Evolutionary conservation across 1,139 yeast genomes (phyloP).

Genomic region (Ogataea hybrid): DNA sequence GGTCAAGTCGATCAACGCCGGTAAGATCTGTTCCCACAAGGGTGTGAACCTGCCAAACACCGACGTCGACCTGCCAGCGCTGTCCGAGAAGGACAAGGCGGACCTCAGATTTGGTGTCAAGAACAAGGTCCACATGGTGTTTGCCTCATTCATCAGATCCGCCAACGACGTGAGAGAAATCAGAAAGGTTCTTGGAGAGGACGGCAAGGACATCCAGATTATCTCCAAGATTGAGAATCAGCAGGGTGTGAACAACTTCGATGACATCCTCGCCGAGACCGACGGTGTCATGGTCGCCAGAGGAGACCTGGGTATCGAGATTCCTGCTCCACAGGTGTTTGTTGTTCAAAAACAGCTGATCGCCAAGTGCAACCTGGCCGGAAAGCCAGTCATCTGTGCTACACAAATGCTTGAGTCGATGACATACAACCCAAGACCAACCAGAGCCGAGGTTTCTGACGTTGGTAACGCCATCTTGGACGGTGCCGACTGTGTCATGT

Average conservation of each 20-base stretch:
- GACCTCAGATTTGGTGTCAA: slow-evolving; percentile 94
- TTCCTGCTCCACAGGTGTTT: slow-evolving; percentile 98
- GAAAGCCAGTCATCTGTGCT: slow-evolving; percentile 99
- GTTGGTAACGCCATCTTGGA: slow-evolving; percentile 99
- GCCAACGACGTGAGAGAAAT: slow-evolving; percentile 87
- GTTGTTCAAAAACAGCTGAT: slow-evolving; percentile 98
- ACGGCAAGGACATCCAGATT: slow-evolving; percentile 93
- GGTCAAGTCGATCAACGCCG: slow-evolving; percentile 89
- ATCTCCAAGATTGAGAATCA: slow-evolving; percentile 98
- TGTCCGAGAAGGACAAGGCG: slow-evolving; percentile 91
- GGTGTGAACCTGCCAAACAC: slow-evolving; percentile 99
- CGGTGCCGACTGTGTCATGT: slow-evolving; percentile 99
- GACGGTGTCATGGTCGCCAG: slow-evolving; percentile 99
- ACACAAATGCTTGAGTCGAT: slow-evolving; percentile 99
- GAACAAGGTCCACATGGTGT: slow-evolving; percentile 96
- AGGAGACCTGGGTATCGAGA: slow-evolving; percentile 99
- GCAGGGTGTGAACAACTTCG: slow-evolving; percentile 99
- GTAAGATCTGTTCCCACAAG: slow-evolving; percentile 95
- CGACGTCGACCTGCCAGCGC: slow-evolving; percentile 97
- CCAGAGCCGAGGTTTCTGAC: slow-evolving; percentile 99
- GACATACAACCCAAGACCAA: slow-evolving; percentile 99
- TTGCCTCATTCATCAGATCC: slow-evolving; percentile 97
- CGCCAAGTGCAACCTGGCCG: slow-evolving; percentile 98
- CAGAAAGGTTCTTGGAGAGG: slow-evolving; percentile 94
- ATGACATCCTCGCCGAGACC: slow-evolving; percentile 87